Base-by-base conservation (phyloP, 2,329 filamentous ascomycete species). In the Penicillium sp. region DNA sequence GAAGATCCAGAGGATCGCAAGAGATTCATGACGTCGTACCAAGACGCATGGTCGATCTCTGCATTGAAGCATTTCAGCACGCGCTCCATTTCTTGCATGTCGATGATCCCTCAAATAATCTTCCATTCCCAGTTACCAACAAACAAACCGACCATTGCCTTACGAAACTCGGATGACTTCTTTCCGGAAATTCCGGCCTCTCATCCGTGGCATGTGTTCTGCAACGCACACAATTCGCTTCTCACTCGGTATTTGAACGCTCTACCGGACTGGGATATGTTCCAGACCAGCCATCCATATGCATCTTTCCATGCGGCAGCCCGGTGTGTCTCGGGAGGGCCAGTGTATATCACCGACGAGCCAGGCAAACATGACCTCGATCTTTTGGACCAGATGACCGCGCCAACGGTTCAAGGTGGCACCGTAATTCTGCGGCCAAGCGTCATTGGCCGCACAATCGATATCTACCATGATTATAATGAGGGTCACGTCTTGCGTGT, bases 191-290 rank as follows among this genome's bases (percentile, higher is more conserved):
- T 89, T 3, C 79, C 83, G 0, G 77, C 80, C 0, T 88, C 85
- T 5, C 93, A 98, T 47, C 80, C 90, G 0, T 98, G 93, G 91
- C 93, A 98, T 63, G 78, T 97, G 23, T 98, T 94, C 74, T 81
- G 84, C 48, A 98, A 97, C 59, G 91, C 91, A 0, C 86, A 96
- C 65, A 96, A 94, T 61, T 76, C 80, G 20, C 73, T 97, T 1
- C 72, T 97, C 10, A 90, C 85, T 2, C 82, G 87, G 48, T 84
- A 93, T 57, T 73, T 97, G 20, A 95, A 96, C 53, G 79, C 88
- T 1, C 68, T 97, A 1, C 91, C 93, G 0, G 90, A 96, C 63
- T 85, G 81, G 81, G 81, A 85, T 56, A 85, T 85, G 81, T 85
- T 85, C 57, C 81, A 85, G 55, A 84, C 81, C 1, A 73, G 70